Evolutionary conservation across 2,329 filamentous ascomycete species (phyloP).

Genomic region (Colletotrichum kahawae): DNA sequence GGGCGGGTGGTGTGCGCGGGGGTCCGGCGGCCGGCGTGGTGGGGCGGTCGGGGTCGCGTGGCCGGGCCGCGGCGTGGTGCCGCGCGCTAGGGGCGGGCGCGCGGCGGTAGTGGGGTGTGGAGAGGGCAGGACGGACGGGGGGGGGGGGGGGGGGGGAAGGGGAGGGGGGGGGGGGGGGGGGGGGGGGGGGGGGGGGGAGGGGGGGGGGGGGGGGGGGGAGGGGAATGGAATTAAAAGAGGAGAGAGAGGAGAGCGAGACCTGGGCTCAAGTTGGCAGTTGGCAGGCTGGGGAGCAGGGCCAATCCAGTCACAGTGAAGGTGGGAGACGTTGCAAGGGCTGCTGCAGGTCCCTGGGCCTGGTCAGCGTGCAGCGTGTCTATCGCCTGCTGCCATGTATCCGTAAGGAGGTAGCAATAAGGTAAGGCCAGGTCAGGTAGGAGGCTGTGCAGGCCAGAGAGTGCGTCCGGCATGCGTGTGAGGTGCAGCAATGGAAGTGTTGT

Average conservation of each 20-base stretch:
- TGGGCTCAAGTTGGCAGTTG: neutral
- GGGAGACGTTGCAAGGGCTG: neutral
- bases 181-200: no score
- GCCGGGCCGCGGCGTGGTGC: no score
- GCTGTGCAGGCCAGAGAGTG: neutral
- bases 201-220: no score
- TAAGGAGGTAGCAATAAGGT: neutral
- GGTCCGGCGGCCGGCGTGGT: no score
- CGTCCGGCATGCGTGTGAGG: neutral
- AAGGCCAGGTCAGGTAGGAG: neutral
- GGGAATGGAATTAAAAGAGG: slow-evolving; percentile 14
- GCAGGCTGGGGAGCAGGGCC: neutral
- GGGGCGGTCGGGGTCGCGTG: no score
- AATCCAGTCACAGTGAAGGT: neutral
- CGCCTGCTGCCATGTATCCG: neutral
- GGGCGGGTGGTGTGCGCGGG: no score
- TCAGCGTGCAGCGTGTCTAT: neutral
- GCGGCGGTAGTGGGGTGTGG: no score
- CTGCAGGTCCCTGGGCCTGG: neutral
- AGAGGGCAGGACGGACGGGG: no score
- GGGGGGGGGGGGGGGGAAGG: no score
- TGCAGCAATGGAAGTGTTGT: neutral
- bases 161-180: no score
- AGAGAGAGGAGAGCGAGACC: neutral
- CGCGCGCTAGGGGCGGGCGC: no score